A percentile compares a stretch with the other conserved stretches of the same genome.
Evolutionary conservation across 768 basidiomycete genomes (phyloP).

Genomic region (Candolleomyces efflorescens): DNA sequence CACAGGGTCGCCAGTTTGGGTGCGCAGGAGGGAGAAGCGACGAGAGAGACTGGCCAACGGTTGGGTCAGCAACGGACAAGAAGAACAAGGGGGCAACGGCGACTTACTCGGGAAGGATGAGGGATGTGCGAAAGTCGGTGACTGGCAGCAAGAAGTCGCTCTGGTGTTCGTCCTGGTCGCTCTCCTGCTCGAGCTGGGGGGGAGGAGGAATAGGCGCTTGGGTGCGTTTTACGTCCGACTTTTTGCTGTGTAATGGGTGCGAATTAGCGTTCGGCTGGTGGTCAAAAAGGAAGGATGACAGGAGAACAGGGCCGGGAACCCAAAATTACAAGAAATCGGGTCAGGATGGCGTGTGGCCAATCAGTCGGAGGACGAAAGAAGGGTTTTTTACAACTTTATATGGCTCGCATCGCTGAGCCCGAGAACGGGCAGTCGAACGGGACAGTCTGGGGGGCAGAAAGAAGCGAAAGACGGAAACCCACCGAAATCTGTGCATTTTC

Average conservation of each 20-base stretch:
- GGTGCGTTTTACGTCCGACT: slow-evolving; percentile 63
- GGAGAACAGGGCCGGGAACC: slow-evolving; percentile 20
- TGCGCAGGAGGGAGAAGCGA: slow-evolving; percentile 76
- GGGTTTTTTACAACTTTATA: slow-evolving; percentile 1
- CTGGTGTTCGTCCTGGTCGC: slow-evolving; percentile 25
- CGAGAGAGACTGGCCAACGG: slow-evolving; percentile 60
- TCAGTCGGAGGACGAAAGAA: slow-evolving; percentile 6
- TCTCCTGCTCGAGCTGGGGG: slow-evolving; percentile 21
- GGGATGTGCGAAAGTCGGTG: slow-evolving; percentile 81
- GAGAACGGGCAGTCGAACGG: slow-evolving; percentile 11
- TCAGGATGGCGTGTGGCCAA: slow-evolving; percentile 1
- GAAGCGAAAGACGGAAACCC: slow-evolving; percentile 28
- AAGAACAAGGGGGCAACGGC: slow-evolving; percentile 3
- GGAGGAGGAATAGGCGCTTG: slow-evolving; percentile 28
- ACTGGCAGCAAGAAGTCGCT: slow-evolving; percentile 38
- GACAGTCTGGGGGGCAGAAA: slow-evolving; percentile 9
- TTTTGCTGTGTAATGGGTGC: slow-evolving; percentile 49
- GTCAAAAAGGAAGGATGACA: slow-evolving; percentile 13
- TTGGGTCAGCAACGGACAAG: slow-evolving; percentile 14
- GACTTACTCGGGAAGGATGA: slow-evolving; percentile 76
- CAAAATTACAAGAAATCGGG: slow-evolving; percentile 12
- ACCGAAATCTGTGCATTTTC: slow-evolving; percentile 83
- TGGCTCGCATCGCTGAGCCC: neutral
- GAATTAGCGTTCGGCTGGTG: neutral
- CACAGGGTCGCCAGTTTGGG: slow-evolving; percentile 60